Evolutionary conservation across 148 eudicot genomes (phyloP).

Genomic region (Silene conica): DNA sequence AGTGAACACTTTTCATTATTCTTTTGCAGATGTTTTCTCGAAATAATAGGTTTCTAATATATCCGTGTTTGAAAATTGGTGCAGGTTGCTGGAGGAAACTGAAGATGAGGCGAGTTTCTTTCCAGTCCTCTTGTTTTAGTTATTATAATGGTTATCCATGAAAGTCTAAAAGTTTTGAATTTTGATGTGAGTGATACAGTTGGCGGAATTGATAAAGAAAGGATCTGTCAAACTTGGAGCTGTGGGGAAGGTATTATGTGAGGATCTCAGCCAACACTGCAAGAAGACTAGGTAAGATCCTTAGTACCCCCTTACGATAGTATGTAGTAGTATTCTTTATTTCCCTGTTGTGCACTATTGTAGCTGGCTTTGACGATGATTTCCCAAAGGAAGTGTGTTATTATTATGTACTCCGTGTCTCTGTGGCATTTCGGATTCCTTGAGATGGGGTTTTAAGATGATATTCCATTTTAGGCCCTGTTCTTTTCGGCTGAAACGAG

Average conservation of each 20-base stretch:
- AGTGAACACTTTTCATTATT: background rate
- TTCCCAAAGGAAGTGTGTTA: no score
- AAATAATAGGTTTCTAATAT: conserved; percentile 5
- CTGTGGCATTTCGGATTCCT: no score
- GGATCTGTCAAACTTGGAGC: conserved; percentile 75
- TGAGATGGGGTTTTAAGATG: no score
- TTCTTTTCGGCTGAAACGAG: no score
- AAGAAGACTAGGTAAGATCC: conserved; percentile 42
- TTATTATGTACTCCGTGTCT: no score
- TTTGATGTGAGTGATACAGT: conserved; percentile 37
- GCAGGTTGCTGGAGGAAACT: conserved; percentile 91
- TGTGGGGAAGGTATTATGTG: conserved; percentile 70
- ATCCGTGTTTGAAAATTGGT: conserved; percentile 14
- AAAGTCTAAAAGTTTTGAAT: background rate
- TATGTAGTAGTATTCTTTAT: no score
- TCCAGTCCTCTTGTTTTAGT: conserved; percentile 9
- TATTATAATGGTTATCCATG: background rate
- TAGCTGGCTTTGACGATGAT: no score
- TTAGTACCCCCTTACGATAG: no score
- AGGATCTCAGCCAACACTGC: conserved; percentile 78
- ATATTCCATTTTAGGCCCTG: no score
- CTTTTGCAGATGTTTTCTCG: background rate
- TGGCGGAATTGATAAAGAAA: conserved; percentile 68
- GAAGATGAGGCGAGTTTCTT: conserved; percentile 75
- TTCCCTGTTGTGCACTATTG: no score